These are phyloP conservation scores for Sphagnum contortum DNA, from an alignment of 225 moss, liverwort and hornwort species.

Conservation along the genomic window DNA sequence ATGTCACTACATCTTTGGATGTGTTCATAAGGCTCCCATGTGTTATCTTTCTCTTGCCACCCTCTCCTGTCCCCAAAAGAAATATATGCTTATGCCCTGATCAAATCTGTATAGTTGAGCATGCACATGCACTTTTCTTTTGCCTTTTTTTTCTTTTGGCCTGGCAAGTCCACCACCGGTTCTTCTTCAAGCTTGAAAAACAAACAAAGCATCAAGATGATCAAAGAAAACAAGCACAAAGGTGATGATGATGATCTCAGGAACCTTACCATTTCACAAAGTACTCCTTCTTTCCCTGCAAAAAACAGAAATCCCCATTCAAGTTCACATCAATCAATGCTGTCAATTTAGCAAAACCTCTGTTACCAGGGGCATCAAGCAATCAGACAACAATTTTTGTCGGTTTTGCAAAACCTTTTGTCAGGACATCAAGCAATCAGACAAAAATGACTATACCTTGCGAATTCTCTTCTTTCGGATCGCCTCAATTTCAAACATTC, in stretches of 20 bases:
- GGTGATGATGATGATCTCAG: too few relatives aligned
- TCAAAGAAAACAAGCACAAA: too few relatives aligned
- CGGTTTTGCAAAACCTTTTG: too few relatives aligned
- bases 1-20: constrained; percentile 54
- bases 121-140: background rate
- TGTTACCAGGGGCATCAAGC: too few relatives aligned
- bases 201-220: too few relatives aligned
- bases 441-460: constrained; percentile 17
- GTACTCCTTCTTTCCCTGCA: constrained; percentile 84
- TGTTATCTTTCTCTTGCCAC: constrained; percentile 59
- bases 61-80: constrained; percentile 26
- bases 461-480: constrained; percentile 54
- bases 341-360: too few relatives aligned
- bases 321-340: too few relatives aligned
- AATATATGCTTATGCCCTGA: background rate
- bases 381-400: too few relatives aligned
- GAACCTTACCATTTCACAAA: constrained; percentile 76
- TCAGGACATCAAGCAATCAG: too few relatives aligned
- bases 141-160: too few relatives aligned
- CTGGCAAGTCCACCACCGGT: too few relatives aligned
- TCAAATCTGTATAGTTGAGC: background rate
- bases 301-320: background rate
- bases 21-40: constrained; percentile 54
- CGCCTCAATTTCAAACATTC: constrained; percentile 56
- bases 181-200: too few relatives aligned